Conservation (phyloP, 768 basidiomycete genomes). For the Leccinum olivaceopallidum region DNA sequence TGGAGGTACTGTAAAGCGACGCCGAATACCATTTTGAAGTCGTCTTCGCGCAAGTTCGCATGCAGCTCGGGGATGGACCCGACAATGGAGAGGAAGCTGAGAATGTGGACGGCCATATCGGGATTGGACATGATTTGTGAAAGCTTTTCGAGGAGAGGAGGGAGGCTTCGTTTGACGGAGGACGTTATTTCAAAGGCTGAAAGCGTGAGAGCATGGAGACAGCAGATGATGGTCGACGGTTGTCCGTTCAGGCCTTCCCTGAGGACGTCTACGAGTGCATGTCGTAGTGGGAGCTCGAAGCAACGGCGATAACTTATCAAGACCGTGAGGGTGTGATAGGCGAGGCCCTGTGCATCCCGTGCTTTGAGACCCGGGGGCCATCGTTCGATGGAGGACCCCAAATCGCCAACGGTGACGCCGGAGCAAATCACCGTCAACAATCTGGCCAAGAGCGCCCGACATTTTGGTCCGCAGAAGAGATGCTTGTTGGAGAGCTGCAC, state of each 20-base stretch:
- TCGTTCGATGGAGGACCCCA: constrained; percentile 55
- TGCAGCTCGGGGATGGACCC: constrained; percentile 79
- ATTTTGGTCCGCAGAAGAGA: constrained; percentile 88
- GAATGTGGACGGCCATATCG: constrained; percentile 93
- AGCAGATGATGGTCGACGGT: constrained; percentile 80
- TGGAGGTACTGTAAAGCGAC: constrained; percentile 94
- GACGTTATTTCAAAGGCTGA: constrained; percentile 84
- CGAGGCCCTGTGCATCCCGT: constrained; percentile 84
- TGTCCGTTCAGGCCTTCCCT: constrained; percentile 68
- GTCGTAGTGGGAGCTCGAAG: constrained; percentile 66
- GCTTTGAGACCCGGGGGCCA: constrained; percentile 65
- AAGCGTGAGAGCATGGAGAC: constrained; percentile 86
- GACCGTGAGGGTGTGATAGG: constrained; percentile 85
- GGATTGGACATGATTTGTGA: constrained; percentile 94
- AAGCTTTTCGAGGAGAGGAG: constrained; percentile 81
- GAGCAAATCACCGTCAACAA: constrained; percentile 70
- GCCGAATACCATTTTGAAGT: constrained; percentile 93
- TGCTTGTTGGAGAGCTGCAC: constrained; percentile 94
- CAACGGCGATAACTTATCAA: constrained; percentile 83
- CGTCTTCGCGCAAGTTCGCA: constrained; percentile 86
- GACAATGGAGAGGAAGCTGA: constrained; percentile 86
- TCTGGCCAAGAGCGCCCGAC: constrained; percentile 58
- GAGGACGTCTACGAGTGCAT: constrained; percentile 73
- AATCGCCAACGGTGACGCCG: constrained; percentile 56
- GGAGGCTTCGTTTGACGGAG: constrained; percentile 77